phyloP scores from a whole-genome alignment of 495 filamentous ascomycete species.

The Chaetomium fimeti region DNA sequence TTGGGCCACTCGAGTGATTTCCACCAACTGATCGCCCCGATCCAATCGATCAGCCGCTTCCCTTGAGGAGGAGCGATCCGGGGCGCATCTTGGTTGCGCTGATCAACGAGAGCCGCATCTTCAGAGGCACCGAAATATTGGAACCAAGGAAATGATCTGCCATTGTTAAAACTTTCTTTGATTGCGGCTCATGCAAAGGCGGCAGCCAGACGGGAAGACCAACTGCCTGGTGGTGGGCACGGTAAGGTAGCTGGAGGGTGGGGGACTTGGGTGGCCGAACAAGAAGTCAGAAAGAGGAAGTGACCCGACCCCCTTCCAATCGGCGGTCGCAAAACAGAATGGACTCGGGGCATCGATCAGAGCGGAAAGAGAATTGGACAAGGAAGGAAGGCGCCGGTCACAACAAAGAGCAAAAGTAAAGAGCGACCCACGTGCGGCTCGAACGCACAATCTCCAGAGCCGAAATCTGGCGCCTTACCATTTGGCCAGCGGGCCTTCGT shows the following conservation, averaged over 20 bases:
- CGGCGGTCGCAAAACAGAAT: too few relatives aligned
- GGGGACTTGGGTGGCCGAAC: neutral
- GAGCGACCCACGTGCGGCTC: slow-evolving; percentile 35
- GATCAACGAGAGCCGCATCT: neutral
- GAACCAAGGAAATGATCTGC: slow-evolving; percentile 4
- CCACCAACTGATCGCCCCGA: neutral
- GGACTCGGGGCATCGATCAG: too few relatives aligned
- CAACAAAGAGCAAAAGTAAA: slow-evolving; percentile 4
- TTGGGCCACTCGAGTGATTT: neutral
- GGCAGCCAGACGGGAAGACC: neutral
- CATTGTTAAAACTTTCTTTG: neutral
- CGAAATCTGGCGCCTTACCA: slow-evolving; percentile 40
- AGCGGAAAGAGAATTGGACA: too few relatives aligned
- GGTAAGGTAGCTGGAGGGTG: neutral
- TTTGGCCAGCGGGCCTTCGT: slow-evolving; percentile 35
- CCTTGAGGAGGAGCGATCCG: neutral
- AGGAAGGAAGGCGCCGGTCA: too few relatives aligned
- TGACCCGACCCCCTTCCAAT: too few relatives aligned
- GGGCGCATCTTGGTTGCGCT: neutral
- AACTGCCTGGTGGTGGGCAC: neutral
- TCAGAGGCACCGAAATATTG: neutral
- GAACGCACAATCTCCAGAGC: slow-evolving; percentile 40
- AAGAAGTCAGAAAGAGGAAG: neutral
- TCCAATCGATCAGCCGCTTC: neutral
- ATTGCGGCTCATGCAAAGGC: slow-evolving; percentile 13